Evolutionary conservation across 805 yeast genomes (phyloP).

Genomic region (Candida sakaeoensis): DNA sequence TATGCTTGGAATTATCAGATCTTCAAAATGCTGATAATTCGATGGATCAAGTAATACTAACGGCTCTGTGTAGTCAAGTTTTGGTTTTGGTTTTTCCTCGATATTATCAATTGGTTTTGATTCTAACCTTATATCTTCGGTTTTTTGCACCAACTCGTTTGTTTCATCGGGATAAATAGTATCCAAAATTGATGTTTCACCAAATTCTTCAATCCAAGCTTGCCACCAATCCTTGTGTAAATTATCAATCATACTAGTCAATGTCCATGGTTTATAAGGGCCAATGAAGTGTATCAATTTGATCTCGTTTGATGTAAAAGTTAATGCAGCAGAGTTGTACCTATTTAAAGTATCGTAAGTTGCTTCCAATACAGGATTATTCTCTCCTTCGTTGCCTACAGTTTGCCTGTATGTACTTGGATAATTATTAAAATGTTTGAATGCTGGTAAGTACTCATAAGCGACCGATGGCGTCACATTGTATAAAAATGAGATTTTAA

Average conservation of each 20-base stretch:
- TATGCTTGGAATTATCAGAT: conserved; percentile 10
- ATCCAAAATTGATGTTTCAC: conserved; percentile 20
- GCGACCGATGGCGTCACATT: conserved; percentile 70
- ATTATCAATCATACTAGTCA: conserved; percentile 13
- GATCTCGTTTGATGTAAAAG: conserved; percentile 23
- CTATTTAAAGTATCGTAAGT: conserved; percentile 10
- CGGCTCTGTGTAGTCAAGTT: conserved; percentile 12
- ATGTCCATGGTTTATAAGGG: conserved; percentile 53
- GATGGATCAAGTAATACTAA: conserved; percentile 27
- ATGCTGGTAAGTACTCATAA: conserved; percentile 75
- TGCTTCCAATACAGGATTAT: conserved; percentile 3
- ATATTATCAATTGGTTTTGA: background rate
- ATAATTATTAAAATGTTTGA: conserved; percentile 39
- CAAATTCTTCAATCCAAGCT: conserved; percentile 30
- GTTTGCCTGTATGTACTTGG: background rate
- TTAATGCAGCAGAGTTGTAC: conserved; percentile 20
- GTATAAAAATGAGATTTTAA: conserved; percentile 70
- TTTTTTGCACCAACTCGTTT: background rate
- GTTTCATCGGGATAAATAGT: conserved; percentile 12
- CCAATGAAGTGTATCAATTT: conserved; percentile 70
- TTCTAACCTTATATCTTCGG: background rate
- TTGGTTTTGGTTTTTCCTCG: conserved; percentile 9
- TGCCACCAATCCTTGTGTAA: conserved; percentile 37
- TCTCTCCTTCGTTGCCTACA: conserved; percentile 5
- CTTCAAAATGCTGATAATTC: conserved; percentile 23